Evolutionary conservation across 148 eudicot species (phyloP), one percentile per base, ranked within the genome.

Genomic region (Fallopia convolvulus): DNA sequence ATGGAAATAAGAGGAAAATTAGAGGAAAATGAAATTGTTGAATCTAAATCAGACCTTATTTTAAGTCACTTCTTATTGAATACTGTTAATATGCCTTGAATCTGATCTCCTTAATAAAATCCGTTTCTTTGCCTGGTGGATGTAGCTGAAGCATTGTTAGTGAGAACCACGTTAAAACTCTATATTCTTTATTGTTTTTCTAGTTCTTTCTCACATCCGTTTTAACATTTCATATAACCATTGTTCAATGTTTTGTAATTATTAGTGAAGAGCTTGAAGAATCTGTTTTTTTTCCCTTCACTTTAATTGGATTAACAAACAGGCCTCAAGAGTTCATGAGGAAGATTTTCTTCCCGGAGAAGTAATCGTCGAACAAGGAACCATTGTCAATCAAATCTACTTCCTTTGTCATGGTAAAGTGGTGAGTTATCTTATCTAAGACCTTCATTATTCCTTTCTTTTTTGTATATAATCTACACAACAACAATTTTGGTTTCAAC

Each of bases 331-430:
- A 82, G 90, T 95, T 12, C 90, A 85, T 58, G 99, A 95, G 78
- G 99, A 95, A 78, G 93, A 89, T 87, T 95, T 95, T 71, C 93
- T 91, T 44, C 99, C 97, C 14, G 99, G 97, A 73, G 97, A 95
- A 88, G 85, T 95, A 15, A 90, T 92, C 80, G 79, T 92, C 83
- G 99, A 92, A 81, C 93, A 86, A 72, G 99, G 97, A 79, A 83
- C 83, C 78, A 90, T 85, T 20, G 99, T 92, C 41, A 97, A 95
- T 82, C 99, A 95, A 82, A 88, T 95, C 49, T 95, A 92, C 83
- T 86, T 95, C 48, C 88, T 95, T 12, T 91, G 97, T 77, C 85
- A 95, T 40, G 97, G 99, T 78, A 68, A 77, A 46, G 84, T 92
- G 97, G 97, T 92, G 89, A 42, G 85, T 39, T 61, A 21, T 7